Base-by-base conservation (phyloP, 805 yeast genomes). In the Metschnikowia kofuensis region DNA sequence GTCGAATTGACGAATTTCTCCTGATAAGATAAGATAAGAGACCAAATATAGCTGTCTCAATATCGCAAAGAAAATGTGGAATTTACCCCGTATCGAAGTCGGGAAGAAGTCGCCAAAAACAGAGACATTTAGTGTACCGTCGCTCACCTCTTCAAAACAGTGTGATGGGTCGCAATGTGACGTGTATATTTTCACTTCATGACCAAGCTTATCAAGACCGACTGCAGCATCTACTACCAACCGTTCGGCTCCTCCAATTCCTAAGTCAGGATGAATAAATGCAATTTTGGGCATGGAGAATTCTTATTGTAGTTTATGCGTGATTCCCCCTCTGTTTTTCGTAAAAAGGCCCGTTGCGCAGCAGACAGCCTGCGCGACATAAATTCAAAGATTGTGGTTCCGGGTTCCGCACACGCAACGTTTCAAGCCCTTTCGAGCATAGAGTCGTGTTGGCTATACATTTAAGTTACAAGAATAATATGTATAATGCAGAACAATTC, bases 241-340 rank as follows among this genome's bases (percentile, higher is more conserved):
- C 50, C 99, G 76, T 64, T 94, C 99, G 1, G 99, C 99, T 4
- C 99, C 99, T 6, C 87, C 99, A 49, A 92, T 92, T 0, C 99
- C 99, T 46, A 94, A 70, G 68, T 94, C 99, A 0, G 99, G 99
- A 63, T 94, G 99, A 5, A 94, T 69, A 58, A 94, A 88, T 1
- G 97, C 97, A 34, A 92, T 77, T 51, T 75, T 82, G 15, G 53
- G 38, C 58, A 53, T 55, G 7, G 21, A 21, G 21, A 21, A 21
- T 2, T 21, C 21, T 21, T 4, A 4, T 21, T 21, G 21, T 21
- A 2, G 21, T 21, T 21, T 2, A 21, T 21, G 21, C 21, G 4
- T 21, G 21, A 21, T 21, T 21, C 4, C 4, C 21, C 21, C 4
- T 21, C 21, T 4, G 21, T 21, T 21, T 21, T 3, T 21, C 21